Conservation (phyloP, 306 rosid genomes). For the Citrullus amarus region DNA sequence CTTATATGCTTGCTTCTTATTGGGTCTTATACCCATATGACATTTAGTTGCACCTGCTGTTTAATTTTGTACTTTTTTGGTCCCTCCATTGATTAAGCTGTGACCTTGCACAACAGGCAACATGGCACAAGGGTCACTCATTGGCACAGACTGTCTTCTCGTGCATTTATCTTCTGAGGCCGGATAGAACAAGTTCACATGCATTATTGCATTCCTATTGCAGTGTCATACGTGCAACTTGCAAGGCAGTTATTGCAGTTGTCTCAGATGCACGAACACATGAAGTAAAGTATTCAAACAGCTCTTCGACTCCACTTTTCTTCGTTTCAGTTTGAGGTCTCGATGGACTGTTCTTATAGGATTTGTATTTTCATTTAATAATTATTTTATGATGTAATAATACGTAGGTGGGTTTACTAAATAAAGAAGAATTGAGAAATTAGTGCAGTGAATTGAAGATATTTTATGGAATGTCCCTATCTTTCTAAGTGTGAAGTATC, state of each 20-base stretch:
- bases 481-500: not conserved
- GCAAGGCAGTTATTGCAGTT: slow-evolving; percentile 67
- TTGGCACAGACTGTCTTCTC: slow-evolving; percentile 96
- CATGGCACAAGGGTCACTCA: slow-evolving; percentile 99
- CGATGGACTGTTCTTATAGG: not conserved
- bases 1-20: not conserved
- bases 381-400: not conserved
- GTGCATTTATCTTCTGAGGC: slow-evolving; percentile 83
- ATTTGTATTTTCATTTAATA: not conserved
- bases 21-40: not conserved
- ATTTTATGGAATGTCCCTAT: not conserved
- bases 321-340: not conserved
- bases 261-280: slow-evolving; percentile 94
- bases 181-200: slow-evolving; percentile 77
- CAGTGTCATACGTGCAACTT: slow-evolving; percentile 71
- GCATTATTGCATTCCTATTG: slow-evolving; percentile 78
- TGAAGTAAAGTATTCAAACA: slow-evolving; percentile 93
- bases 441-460: not conserved
- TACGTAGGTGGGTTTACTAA: not conserved
- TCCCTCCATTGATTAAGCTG: not conserved
- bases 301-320: slow-evolving; percentile 19
- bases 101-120: slow-evolving; percentile 59
- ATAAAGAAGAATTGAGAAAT: not conserved
- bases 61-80: not conserved
- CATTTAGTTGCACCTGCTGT: not conserved